Base-by-base conservation (phyloP, 108 stramenopile genomes). In the Aurantiochytrium sp. region DNA sequence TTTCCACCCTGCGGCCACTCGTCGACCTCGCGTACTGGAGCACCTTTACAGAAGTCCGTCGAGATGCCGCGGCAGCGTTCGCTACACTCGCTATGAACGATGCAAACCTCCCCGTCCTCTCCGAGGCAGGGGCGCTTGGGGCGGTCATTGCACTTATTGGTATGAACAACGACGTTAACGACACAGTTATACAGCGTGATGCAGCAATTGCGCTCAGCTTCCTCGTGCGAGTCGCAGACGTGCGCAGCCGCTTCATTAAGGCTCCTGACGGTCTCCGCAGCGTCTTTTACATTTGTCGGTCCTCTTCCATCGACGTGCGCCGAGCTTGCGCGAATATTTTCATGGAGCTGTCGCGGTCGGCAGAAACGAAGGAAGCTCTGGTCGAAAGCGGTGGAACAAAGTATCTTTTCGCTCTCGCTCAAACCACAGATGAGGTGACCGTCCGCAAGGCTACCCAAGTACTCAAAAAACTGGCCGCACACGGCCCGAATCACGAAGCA, bases 141-240 rank as follows among this genome's bases (percentile, higher is more conserved):
- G 76, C 76, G 19, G 76, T 83, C 25, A 83, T 83, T 53, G 76
- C 76, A 53, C 76, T 83, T 1, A 83, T 83, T 53, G 76, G 76
- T 2, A 83, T 83, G 49, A 83, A 83, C 51, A 83, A 83, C 3
- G 76, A 83, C 23, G 51, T 83, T 3, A 83, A 83, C 4, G 76
- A 83, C 51, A 53, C 76, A 6, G 49, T 25, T 0, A 83, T 83
- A 0, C 76, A 83, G 45, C 45, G 76, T 6, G 76, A 83, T 23
- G 76, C 76, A 6, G 76, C 76, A 1, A 83, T 53, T 12, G 76
- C 76, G 49, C 76, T 83, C 19, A 53, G 49, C 49, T 83, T 53
- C 76, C 76, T 83, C 23, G 45, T 83, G 45, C n/a, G 49, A 12
- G 25, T 83, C 18, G 49, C 45, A 6, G 76, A 83, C 51, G 76